Conservation (phyloP, 2,329 filamentous ascomycete species). For the Monosporascus sp. region DNA sequence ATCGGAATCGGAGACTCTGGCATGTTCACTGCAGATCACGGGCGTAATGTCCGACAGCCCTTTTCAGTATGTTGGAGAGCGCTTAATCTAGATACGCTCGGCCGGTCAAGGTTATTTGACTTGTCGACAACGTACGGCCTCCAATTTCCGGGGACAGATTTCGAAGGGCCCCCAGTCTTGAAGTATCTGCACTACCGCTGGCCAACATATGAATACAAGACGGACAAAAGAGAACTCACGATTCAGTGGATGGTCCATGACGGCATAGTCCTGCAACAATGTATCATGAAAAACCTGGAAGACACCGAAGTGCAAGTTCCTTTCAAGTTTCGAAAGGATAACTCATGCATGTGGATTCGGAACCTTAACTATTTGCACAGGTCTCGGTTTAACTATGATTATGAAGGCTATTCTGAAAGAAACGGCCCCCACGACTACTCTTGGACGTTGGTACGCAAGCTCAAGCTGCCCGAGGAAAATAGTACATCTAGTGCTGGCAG, state of each 20-base stretch:
- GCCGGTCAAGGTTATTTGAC: neutral
- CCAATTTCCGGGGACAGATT: neutral
- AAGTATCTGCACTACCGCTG: conserved; percentile 1
- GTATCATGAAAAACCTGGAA: neutral
- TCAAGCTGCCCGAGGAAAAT: too few species aligned
- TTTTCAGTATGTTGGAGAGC: neutral
- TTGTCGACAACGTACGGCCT: neutral
- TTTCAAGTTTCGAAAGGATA: neutral
- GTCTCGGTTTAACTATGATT: neutral
- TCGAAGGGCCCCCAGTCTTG: neutral
- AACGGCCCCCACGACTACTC: neutral
- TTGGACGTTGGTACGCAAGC: too few species aligned
- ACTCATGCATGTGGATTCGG: conserved; percentile 1
- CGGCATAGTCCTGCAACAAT: conserved; percentile 2
- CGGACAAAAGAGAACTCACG: neutral
- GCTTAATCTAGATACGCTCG: neutral
- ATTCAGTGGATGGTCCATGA: conserved; percentile 6
- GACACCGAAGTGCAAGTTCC: neutral
- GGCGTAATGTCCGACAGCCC: neutral
- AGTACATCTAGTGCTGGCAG: too few species aligned
- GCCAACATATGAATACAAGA: conserved; percentile 1
- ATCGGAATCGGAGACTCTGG: neutral
- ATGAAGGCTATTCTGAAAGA: neutral
- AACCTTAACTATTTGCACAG: conserved; percentile 1
- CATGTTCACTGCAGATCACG: conserved; percentile 5